These are phyloP conservation scores for Orbilia brochopaga DNA, from an alignment of 2,329 filamentous ascomycete genomes.

Conservation along the genomic window DNA sequence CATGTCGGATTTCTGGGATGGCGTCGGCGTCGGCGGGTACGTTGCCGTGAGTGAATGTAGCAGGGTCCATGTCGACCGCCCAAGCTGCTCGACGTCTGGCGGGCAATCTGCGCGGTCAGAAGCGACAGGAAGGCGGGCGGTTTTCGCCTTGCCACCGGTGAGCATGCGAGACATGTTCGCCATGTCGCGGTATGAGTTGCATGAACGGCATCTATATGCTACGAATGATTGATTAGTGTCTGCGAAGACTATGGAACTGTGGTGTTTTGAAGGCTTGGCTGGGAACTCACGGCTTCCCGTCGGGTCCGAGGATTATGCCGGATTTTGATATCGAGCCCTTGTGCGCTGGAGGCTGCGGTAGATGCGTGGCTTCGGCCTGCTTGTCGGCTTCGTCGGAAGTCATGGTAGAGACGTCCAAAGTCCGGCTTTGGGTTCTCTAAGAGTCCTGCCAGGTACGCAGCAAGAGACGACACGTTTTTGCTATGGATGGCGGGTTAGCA, in stretches of 20 bases:
- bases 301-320: conserved; percentile 72
- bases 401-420: conserved; percentile 4
- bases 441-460: not conserved
- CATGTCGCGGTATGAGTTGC: conserved; percentile 69
- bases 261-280: conserved; percentile 30
- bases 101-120: conserved; percentile 61
- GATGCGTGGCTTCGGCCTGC: conserved; percentile 12
- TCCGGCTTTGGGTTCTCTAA: not conserved
- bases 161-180: conserved; percentile 66
- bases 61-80: conserved; percentile 88
- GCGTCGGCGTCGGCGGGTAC: conserved; percentile 75
- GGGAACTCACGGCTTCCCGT: conserved; percentile 78
- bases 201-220: conserved; percentile 69
- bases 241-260: conserved; percentile 44
- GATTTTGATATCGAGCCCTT: conserved; percentile 64
- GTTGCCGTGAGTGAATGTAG: conserved; percentile 88
- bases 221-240: not conserved
- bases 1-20: conserved; percentile 75
- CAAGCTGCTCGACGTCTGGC: conserved; percentile 84
- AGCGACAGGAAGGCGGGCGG: conserved; percentile 56
- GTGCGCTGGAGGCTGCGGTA: conserved; percentile 32
- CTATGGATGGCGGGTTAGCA: too few relatives aligned
- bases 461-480: not conserved
- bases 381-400: conserved; percentile 11
- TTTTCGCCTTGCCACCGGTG: conserved; percentile 59